Evolutionary conservation across 2,329 filamentous ascomycete species (phyloP).

Genomic region (Pseudocercospora pini-densiflorae): DNA sequence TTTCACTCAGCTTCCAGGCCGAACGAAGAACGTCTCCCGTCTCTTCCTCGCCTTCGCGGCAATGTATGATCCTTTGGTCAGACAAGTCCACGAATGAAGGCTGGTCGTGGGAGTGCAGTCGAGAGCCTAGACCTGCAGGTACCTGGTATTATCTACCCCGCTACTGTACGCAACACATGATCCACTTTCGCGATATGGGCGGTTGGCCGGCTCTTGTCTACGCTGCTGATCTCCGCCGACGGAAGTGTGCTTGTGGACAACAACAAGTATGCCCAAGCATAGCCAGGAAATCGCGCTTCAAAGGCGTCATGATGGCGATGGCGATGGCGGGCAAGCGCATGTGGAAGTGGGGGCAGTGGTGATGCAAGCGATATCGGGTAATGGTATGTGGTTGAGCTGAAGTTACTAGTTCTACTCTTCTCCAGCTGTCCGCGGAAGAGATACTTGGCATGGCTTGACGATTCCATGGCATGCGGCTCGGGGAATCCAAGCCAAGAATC

Average conservation of each 20-base stretch:
- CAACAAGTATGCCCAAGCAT: too few relatives aligned
- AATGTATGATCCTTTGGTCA: not conserved
- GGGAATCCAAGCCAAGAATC: not conserved
- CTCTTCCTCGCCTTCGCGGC: constrained; percentile 3
- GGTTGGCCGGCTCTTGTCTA: not conserved
- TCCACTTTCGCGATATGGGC: not conserved
- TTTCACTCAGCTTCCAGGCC: not conserved
- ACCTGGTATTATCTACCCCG: constrained; percentile 7
- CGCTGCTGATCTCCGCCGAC: not conserved
- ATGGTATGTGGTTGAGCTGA: not conserved
- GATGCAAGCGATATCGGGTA: constrained; percentile 3
- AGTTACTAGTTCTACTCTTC: not conserved
- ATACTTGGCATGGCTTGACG: not conserved
- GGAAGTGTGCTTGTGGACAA: not conserved
- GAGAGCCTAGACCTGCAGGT: constrained; percentile 10
- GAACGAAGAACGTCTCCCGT: not conserved
- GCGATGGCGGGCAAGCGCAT: not conserved
- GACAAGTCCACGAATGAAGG: not conserved
- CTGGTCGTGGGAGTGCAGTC: not conserved
- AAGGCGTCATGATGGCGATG: not conserved
- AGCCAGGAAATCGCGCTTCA: not conserved
- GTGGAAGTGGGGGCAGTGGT: not conserved
- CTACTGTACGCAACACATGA: not conserved
- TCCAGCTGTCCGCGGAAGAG: not conserved
- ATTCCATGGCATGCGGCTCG: not conserved